Evolutionary conservation across 2,329 filamentous ascomycete genomes (phyloP).

Genomic region (Ophidiomyces ophidiicola): DNA sequence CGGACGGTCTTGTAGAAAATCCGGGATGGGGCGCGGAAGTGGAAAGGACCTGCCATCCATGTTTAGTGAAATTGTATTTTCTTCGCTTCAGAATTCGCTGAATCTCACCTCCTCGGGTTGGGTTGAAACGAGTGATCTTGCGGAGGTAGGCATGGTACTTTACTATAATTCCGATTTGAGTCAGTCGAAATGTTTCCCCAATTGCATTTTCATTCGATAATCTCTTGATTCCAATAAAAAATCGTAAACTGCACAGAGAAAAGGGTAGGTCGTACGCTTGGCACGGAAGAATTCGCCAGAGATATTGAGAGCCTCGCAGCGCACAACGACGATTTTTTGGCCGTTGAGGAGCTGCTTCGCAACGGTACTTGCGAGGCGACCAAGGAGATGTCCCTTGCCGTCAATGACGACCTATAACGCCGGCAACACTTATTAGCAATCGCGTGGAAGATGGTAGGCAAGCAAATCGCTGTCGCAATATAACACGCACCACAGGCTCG

Average conservation of each 20-base stretch:
- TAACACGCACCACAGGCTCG: slow-evolving; percentile 50
- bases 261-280: slow-evolving; percentile 72
- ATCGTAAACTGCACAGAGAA: slow-evolving; percentile 12
- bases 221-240: not conserved
- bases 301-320: slow-evolving; percentile 99
- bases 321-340: slow-evolving; percentile 98
- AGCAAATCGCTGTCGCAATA: slow-evolving; percentile 12
- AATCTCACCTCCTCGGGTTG: slow-evolving; percentile 83
- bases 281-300: slow-evolving; percentile 99
- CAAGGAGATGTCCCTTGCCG: slow-evolving; percentile 99
- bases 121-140: slow-evolving; percentile 99
- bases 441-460: not conserved
- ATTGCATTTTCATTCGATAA: not conserved
- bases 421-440: slow-evolving; percentile 27
- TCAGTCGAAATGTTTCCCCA: slow-evolving; percentile 1
- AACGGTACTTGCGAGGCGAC: slow-evolving; percentile 93
- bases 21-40: slow-evolving; percentile 97
- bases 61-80: slow-evolving; percentile 12
- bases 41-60: slow-evolving; percentile 68
- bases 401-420: slow-evolving; percentile 81
- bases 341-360: slow-evolving; percentile 98
- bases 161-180: slow-evolving; percentile 48
- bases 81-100: slow-evolving; percentile 11
- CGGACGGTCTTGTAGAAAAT: slow-evolving; percentile 99
- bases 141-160: slow-evolving; percentile 99